Evolutionary conservation across 2,329 filamentous ascomycete species (phyloP).

Genomic region (Diaporthe nobilis): DNA sequence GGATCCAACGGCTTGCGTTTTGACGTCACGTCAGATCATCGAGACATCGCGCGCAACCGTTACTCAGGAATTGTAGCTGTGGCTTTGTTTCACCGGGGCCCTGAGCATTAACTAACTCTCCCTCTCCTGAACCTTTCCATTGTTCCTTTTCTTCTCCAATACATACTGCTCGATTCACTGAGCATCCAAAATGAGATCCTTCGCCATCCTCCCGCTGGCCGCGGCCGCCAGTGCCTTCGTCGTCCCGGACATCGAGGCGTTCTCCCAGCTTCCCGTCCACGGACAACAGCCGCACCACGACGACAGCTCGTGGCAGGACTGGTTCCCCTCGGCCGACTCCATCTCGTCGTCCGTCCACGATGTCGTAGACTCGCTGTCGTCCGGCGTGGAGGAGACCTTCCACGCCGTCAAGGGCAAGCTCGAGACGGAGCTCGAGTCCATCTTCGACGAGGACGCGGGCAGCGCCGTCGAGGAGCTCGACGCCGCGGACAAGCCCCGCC

Average conservation of each 20-base stretch:
- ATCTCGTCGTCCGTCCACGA: slow-evolving; percentile 37
- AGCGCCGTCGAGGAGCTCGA: slow-evolving; percentile 20
- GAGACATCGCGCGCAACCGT: slow-evolving; percentile 13
- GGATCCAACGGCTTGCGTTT: slow-evolving; percentile 25
- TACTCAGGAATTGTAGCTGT: slow-evolving; percentile 4
- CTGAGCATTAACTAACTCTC: background rate
- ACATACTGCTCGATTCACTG: background rate
- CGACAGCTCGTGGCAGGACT: slow-evolving; percentile 41
- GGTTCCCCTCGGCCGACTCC: slow-evolving; percentile 41
- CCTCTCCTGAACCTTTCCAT: background rate
- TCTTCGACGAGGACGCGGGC: slow-evolving; percentile 49
- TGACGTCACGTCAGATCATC: slow-evolving; percentile 39
- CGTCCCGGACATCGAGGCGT: slow-evolving; percentile 42
- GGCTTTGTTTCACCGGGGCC: slow-evolving; percentile 14
- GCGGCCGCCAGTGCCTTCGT: slow-evolving; percentile 45
- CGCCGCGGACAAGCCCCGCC: slow-evolving; percentile 29
- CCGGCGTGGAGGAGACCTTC: slow-evolving; percentile 39
- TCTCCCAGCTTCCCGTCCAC: slow-evolving; percentile 43
- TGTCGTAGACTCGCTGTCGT: slow-evolving; percentile 39
- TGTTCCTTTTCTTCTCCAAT: background rate
- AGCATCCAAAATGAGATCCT: slow-evolving; percentile 44
- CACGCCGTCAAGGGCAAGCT: slow-evolving; percentile 39
- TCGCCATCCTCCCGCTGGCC: slow-evolving; percentile 41
- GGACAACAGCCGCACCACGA: slow-evolving; percentile 37
- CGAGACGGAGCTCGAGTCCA: slow-evolving; percentile 47